Percentiles rank a stretch among this genome's conserved stretches.
These are phyloP conservation scores for Boletus reticuloceps DNA, from an alignment of 768 basidiomycete species.

Conservation along the genomic window DNA sequence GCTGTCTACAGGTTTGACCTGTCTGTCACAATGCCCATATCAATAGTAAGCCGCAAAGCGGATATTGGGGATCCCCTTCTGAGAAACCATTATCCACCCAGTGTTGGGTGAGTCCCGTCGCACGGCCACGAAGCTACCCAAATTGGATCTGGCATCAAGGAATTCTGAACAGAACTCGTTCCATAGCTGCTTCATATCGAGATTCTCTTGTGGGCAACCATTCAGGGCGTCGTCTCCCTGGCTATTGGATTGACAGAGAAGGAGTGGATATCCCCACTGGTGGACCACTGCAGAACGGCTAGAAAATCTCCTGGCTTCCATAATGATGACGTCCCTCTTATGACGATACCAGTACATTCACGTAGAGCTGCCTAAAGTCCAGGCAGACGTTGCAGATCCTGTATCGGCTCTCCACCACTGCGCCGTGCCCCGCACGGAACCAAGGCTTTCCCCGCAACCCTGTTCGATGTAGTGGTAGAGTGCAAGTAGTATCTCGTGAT, in stretches of 20 bases:
- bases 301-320: constrained; percentile 25
- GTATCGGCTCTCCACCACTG: constrained; percentile 54
- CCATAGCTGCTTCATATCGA: constrained; percentile 22
- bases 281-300: constrained; percentile 20
- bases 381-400: constrained; percentile 55
- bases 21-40: constrained; percentile 7
- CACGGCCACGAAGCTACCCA: constrained; percentile 6
- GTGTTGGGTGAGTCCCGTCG: neutral
- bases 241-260: constrained; percentile 24
- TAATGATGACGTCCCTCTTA: neutral
- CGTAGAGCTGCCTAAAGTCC: constrained; percentile 40
- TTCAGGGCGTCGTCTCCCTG: constrained; percentile 20
- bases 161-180: constrained; percentile 21
- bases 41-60: constrained; percentile 18
- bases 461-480: constrained; percentile 64
- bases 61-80: constrained; percentile 13
- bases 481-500: constrained; percentile 64
- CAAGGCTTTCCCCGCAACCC: constrained; percentile 58
- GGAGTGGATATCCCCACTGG: constrained; percentile 11
- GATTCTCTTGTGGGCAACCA: constrained; percentile 23
- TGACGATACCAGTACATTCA: constrained; percentile 40
- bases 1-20: constrained; percentile 1
- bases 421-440: constrained; percentile 40
- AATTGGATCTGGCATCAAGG: constrained; percentile 10
- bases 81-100: neutral